A percentile compares a stretch with the other conserved stretches of the same genome.
phyloP scores from a whole-genome alignment of 2,329 filamentous ascomycete genomes.

The Clathrospora elynae region DNA sequence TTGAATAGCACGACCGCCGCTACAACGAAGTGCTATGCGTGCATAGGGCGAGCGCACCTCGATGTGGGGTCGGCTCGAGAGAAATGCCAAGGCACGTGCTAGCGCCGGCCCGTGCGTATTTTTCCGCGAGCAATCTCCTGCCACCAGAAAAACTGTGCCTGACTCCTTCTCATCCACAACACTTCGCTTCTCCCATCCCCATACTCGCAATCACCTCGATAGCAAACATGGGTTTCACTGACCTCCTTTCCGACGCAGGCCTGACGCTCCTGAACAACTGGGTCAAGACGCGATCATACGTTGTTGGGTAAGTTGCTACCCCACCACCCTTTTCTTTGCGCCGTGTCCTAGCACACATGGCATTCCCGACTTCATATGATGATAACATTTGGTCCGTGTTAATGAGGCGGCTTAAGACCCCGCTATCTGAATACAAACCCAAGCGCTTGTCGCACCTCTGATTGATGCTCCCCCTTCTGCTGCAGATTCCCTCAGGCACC shows the following conservation, averaged over 20 bases:
- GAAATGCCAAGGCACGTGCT: constrained; percentile 21
- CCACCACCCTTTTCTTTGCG: constrained; percentile 28
- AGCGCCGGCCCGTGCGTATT: constrained; percentile 21
- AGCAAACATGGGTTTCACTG: constrained; percentile 70
- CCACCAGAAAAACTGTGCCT: constrained; percentile 27
- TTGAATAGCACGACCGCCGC: neutral
- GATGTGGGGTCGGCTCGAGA: neutral
- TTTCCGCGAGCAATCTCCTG: constrained; percentile 28
- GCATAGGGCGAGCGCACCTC: too few species aligned
- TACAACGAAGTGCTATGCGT: neutral
- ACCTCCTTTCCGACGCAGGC: constrained; percentile 69
- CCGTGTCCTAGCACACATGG: constrained; percentile 28
- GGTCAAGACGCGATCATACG: constrained; percentile 77
- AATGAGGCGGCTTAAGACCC: constrained; percentile 92
- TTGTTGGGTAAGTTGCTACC: constrained; percentile 72
- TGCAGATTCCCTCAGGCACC: constrained; percentile 12
- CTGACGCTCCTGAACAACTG: constrained; percentile 72
- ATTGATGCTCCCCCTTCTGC: constrained; percentile 26
- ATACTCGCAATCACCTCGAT: constrained; percentile 18
- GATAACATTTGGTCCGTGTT: constrained; percentile 95
- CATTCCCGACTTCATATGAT: constrained; percentile 63
- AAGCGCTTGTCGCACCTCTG: constrained; percentile 80
- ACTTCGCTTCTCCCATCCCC: constrained; percentile 17
- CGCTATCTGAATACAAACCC: constrained; percentile 77
- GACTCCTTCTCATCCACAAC: constrained; percentile 23